Base-by-base conservation (phyloP, 441 rosid species). In the Mallotus repandus region DNA sequence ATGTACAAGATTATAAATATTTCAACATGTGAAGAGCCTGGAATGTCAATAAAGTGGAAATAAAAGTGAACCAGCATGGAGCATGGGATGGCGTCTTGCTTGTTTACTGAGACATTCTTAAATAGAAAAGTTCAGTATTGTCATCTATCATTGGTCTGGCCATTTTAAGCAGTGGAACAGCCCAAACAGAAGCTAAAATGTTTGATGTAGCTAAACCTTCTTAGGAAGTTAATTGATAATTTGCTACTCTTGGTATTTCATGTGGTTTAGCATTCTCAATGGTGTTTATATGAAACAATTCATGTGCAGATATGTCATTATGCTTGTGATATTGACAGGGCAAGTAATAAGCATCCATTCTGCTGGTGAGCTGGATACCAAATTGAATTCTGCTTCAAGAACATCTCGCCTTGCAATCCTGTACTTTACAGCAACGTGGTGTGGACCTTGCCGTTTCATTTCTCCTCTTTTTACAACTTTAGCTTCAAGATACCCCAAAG, bases 361-460 rank as follows among this genome's bases (percentile, higher is more conserved):
- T 46, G 68, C 70, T 2, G 78, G 84, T 61, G 98, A 94, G 66
- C 77, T 91, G 70, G 98, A 94, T 62, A 78, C 81, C 43, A 94
- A 88, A 76, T 61, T 86, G 80, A 86, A 81, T 76, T 92, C 93
- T 8, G 90, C 92, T 43, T 81, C 86, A 50, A 88, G 72, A 81
- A 80, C 90, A 61, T 91, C 90, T 3, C 91, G 97, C 14, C 88
- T 93, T 72, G 82, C 87, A 54, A 82, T 94, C 76, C 63, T 94
- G 60, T 94, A 94, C 83, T 94, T 94, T 76, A 94, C 98, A 4
- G 97, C 98, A 54, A 79, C 92, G 29, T 94, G 98, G 98, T 93
- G 98, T 61, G 96, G 96, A 38, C 98, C 97, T 5, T 93, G 97
- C 79, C 94, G 91, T 11, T 81, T 87, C 85, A 89, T 93, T 82